These are phyloP conservation scores for Microstroma glucosiphilum DNA, from an alignment of 1,284 basidiomycete genomes.

Conservation along the genomic window DNA sequence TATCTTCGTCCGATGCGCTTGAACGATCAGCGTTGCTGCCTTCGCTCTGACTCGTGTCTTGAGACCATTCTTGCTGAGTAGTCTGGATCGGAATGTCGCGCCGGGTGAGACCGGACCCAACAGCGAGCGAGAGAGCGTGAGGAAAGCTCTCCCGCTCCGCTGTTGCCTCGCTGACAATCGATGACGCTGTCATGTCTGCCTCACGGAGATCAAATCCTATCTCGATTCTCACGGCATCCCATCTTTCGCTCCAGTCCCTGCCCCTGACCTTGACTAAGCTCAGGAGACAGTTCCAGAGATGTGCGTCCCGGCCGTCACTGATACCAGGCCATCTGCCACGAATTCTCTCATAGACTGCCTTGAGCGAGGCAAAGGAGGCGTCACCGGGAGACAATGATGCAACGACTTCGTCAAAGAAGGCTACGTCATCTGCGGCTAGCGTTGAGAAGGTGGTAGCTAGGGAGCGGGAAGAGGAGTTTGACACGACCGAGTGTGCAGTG, in stretches of 20 bases:
- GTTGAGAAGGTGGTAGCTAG: no score
- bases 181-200: constrained; percentile 18
- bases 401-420: constrained; percentile 42
- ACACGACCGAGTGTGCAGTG: no score
- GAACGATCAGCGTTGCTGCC: constrained; percentile 4
- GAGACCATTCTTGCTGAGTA: not conserved
- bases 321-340: not conserved
- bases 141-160: not conserved
- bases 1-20: not conserved
- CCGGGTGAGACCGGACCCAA: not conserved
- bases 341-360: constrained; percentile 27
- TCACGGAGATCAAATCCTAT: constrained; percentile 30
- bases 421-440: constrained; percentile 16
- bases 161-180: constrained; percentile 4
- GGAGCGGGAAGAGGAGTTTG: no score
- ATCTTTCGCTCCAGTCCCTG: constrained; percentile 37
- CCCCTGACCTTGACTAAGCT: constrained; percentile 43
- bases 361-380: constrained; percentile 40
- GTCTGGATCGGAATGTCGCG: not conserved
- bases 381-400: constrained; percentile 22
- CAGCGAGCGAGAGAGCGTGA: not conserved
- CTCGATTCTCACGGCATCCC: constrained; percentile 41
- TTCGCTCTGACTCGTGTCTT: constrained; percentile 1
- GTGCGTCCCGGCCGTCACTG: constrained; percentile 17
- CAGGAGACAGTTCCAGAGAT: constrained; percentile 44